Evolutionary conservation across 306 rosid genomes (phyloP), one percentile per base, ranked within the genome.

Genomic region (Malus asiatica): DNA sequence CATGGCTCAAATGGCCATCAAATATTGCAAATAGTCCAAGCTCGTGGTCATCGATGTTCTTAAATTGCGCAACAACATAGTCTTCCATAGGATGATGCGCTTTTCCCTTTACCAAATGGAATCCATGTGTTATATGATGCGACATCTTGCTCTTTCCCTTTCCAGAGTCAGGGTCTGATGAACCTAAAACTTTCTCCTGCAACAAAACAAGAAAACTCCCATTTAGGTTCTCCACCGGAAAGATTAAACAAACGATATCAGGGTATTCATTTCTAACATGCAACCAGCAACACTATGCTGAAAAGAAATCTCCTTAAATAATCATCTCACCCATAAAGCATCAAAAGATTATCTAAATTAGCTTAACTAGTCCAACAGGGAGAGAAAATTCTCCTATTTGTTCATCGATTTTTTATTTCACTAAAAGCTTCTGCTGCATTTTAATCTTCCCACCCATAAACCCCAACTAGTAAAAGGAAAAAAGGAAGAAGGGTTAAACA

Each of bases 61-160:
- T 88, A 80, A 96, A 96, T 79, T 89, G 86, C 27, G 97, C 96
- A 86, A 90, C 92, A 16, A 89, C 73, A 68, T 92, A 96, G 70
- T 92, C 99, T 82, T 96, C 98, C 99, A 96, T 96, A 66, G 91
- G 82, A 79, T 89, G 98, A 57, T 73, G 70, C 16, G 92, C 84
- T 85, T 71, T 90, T 72, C 97, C 99, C 81, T 95, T 87, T 11
- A 95, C 96, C 92, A 95, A 84, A 83, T 92, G 96, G 78, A 80
- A 95, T 70, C 97, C 99, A 84, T 90, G 99, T 58, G 91, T 90
- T 13, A 89, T 72, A 69, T 83, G 68, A 82, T 92, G 91, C 11
- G 86, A 86, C 84, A 90, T 84, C 87, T 96, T 96, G 96, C 99
- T 96, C 89, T 96, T 96, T 71, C 99, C 99, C 83, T 96, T 96